Evolutionary conservation across 805 yeast species (phyloP).

Genomic region (Helenozyma baotianmanensis): DNA sequence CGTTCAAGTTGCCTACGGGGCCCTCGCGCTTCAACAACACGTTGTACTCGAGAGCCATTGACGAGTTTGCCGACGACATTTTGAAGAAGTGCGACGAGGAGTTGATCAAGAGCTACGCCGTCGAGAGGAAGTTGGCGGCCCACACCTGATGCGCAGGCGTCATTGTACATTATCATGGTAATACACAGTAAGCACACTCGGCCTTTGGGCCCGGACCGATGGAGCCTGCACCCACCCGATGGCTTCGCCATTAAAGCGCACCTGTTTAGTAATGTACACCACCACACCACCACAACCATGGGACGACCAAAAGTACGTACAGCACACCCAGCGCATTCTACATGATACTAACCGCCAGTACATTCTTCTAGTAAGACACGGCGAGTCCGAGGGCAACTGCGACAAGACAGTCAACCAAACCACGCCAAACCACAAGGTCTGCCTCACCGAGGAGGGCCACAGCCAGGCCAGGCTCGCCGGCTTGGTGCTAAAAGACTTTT

Average conservation of each 20-base stretch:
- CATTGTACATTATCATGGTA: not conserved
- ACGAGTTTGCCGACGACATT: constrained; percentile 64
- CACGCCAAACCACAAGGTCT: constrained; percentile 76
- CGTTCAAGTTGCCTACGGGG: constrained; percentile 65
- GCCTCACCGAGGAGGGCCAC: constrained; percentile 69
- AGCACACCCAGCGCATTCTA: not conserved
- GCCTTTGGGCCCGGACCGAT: too few species aligned
- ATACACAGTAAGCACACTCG: too few species aligned
- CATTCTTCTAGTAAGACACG: constrained; percentile 81
- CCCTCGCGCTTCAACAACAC: constrained; percentile 73
- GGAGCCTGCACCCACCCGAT: too few species aligned
- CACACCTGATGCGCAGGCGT: constrained; percentile 3
- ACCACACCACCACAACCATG: too few species aligned
- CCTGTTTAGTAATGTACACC: not conserved
- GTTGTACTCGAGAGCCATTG: constrained; percentile 62
- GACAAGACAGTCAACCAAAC: constrained; percentile 77
- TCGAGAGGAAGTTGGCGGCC: constrained; percentile 47
- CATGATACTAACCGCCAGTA: constrained; percentile 34
- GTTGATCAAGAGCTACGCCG: constrained; percentile 57
- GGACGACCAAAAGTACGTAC: constrained; percentile 31
- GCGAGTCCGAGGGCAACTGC: constrained; percentile 87
- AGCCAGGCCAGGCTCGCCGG: constrained; percentile 62
- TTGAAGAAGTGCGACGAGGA: constrained; percentile 68
- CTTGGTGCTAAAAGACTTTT: constrained; percentile 36
- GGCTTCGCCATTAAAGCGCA: too few species aligned